A percentile compares a stretch with the other conserved stretches of the same genome.
Evolutionary conservation across 108 stramenopile species (phyloP).

Genomic region (Conticribra guillardii): DNA sequence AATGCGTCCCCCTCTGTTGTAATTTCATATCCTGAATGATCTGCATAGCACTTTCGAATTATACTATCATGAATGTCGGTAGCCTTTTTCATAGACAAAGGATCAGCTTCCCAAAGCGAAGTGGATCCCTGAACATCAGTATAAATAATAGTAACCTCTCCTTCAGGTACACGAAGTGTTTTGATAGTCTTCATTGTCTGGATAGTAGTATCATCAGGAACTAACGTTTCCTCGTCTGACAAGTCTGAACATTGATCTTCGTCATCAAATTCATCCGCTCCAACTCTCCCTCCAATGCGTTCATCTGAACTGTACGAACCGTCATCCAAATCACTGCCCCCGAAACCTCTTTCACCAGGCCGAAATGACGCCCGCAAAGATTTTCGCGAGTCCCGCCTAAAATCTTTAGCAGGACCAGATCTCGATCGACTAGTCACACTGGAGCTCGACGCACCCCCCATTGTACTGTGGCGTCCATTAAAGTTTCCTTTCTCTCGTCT

Average conservation of each 20-base stretch:
- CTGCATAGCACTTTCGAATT: conserved; percentile 43
- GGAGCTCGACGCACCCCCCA: too few species aligned
- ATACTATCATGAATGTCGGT: conserved; percentile 53
- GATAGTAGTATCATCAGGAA: conserved; percentile 18
- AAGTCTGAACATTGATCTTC: conserved; percentile 3
- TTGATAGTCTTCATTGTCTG: conserved; percentile 36
- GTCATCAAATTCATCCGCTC: neutral
- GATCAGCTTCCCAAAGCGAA: conserved; percentile 54
- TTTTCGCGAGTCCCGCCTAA: too few species aligned
- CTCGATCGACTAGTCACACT: too few species aligned
- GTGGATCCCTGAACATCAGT: conserved; percentile 63
- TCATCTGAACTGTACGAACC: neutral
- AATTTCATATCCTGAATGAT: conserved; percentile 55
- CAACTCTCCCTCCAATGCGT: neutral
- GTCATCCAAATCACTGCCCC: neutral
- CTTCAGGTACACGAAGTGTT: conserved; percentile 30
- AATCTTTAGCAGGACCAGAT: too few species aligned
- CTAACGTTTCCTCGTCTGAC: conserved; percentile 16
- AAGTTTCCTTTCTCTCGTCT: too few species aligned
- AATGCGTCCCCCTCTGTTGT: conserved; percentile 56
- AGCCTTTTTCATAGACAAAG: conserved; percentile 49
- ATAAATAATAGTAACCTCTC: conserved; percentile 50
- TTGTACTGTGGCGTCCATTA: too few species aligned
- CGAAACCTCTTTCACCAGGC: neutral
- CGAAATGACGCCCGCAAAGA: neutral